Evolutionary conservation across 805 yeast genomes (phyloP).

Genomic region (Suhomyces sp.): DNA sequence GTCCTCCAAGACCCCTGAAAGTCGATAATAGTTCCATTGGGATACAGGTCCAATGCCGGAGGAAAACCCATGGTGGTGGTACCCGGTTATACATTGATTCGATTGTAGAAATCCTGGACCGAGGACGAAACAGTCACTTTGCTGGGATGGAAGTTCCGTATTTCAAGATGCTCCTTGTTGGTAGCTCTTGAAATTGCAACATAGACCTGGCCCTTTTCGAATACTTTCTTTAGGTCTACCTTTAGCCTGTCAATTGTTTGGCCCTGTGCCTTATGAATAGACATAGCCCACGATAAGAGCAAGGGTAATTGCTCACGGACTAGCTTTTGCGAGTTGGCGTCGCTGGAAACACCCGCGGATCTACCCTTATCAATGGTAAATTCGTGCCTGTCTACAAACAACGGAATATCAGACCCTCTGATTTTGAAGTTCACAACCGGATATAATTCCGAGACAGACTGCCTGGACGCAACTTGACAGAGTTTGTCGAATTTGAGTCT

Average conservation of each 20-base stretch:
- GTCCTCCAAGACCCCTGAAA: background rate
- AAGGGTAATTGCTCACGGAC: constrained; percentile 63
- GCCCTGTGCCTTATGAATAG: constrained; percentile 81
- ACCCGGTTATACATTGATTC: background rate
- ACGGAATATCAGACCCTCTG: constrained; percentile 25
- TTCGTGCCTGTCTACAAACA: constrained; percentile 36
- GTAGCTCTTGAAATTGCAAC: constrained; percentile 81
- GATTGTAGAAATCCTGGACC: constrained; percentile 33
- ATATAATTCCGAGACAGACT: constrained; percentile 16
- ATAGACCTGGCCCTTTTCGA: constrained; percentile 82
- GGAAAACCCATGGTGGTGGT: background rate
- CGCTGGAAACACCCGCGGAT: constrained; percentile 2
- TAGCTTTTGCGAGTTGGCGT: constrained; percentile 15
- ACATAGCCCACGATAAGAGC: constrained; percentile 75
- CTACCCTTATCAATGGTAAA: constrained; percentile 30
- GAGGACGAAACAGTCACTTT: constrained; percentile 43
- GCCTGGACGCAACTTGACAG: constrained; percentile 22
- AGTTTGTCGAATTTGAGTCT: constrained; percentile 17
- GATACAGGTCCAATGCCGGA: background rate
- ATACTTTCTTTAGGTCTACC: constrained; percentile 63
- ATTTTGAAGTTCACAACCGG: constrained; percentile 50
- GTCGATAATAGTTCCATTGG: background rate
- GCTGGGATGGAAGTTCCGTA: constrained; percentile 57
- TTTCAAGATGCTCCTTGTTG: constrained; percentile 60
- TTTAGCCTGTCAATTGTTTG: constrained; percentile 71